Evolutionary conservation across 345 rosid species (phyloP).

Genomic region (Gossypioides kirkii): DNA sequence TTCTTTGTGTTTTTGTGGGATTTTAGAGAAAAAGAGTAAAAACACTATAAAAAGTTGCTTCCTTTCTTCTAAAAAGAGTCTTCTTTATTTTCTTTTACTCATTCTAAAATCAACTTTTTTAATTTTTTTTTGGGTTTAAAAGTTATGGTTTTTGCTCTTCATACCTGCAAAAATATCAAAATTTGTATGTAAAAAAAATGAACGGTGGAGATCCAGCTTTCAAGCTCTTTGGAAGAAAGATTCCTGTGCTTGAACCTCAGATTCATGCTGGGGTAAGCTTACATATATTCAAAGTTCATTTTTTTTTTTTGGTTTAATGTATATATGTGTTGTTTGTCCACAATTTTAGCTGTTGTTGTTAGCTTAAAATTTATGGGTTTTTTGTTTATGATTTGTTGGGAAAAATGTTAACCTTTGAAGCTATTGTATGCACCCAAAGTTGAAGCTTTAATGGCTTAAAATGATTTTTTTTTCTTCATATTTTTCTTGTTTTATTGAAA

Average conservation of each 20-base stretch:
- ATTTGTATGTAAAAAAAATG: slow-evolving; percentile 17
- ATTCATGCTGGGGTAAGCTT: slow-evolving; percentile 32
- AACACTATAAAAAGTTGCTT: slow-evolving; percentile 8
- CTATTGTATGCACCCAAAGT: neutral
- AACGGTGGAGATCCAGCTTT: slow-evolving; percentile 48
- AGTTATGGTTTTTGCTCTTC: slow-evolving; percentile 28
- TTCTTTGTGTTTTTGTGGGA: slow-evolving; percentile 22
- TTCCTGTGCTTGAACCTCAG: slow-evolving; percentile 46
- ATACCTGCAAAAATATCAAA: slow-evolving; percentile 2
- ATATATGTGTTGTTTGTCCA: neutral
- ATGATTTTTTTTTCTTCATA: neutral
- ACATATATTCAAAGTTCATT: neutral
- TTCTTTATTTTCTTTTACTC: neutral
- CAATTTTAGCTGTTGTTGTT: neutral
- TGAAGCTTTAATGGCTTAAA: neutral
- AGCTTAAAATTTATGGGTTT: neutral
- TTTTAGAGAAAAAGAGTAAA: slow-evolving; percentile 7
- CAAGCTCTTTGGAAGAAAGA: slow-evolving; percentile 73
- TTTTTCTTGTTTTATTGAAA: neutral
- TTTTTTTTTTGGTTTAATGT: slow-evolving; percentile 5
- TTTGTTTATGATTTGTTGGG: neutral
- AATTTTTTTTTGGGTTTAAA: slow-evolving; percentile 15
- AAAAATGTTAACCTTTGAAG: neutral
- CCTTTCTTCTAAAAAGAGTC: slow-evolving; percentile 9
- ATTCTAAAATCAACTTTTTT: slow-evolving; percentile 11